Evolutionary conservation across 306 rosid species (phyloP).

Genomic region (Dalbergia cultrata): DNA sequence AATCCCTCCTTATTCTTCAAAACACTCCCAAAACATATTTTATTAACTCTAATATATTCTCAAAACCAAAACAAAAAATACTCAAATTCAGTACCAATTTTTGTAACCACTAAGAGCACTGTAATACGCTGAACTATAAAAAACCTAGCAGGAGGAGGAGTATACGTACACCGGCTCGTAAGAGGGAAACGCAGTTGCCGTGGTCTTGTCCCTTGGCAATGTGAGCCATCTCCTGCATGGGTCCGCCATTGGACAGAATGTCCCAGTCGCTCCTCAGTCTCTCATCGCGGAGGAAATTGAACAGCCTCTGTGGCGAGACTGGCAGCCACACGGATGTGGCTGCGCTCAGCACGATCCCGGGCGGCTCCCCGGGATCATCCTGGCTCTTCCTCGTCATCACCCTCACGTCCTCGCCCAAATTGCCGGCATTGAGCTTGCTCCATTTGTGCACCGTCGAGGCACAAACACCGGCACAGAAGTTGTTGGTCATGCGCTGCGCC

Average conservation of each 20-base stretch:
- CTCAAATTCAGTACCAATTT: neutral
- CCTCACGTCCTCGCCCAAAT: conserved; percentile 78
- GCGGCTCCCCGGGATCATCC: conserved; percentile 93
- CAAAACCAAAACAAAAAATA: neutral
- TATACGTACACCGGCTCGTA: conserved; percentile 74
- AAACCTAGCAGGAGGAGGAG: neutral
- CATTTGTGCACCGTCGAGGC: conserved; percentile 87
- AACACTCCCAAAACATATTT: conserved; percentile 2
- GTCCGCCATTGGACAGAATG: conserved; percentile 94
- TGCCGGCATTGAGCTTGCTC: conserved; percentile 78
- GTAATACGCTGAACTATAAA: neutral
- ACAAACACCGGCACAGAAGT: conserved; percentile 90
- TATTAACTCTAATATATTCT: neutral
- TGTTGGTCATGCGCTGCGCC: conserved; percentile 89
- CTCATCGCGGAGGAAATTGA: conserved; percentile 87
- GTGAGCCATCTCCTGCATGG: conserved; percentile 98
- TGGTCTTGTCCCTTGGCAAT: conserved; percentile 91
- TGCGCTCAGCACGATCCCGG: conserved; percentile 87
- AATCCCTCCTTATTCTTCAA: neutral
- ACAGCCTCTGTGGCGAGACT: conserved; percentile 60
- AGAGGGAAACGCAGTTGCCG: conserved; percentile 89
- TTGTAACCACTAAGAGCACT: no score
- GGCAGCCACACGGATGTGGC: conserved; percentile 95
- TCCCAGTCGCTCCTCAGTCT: conserved; percentile 93
- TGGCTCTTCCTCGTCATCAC: conserved; percentile 93